Evolutionary conservation across 176 grass and related monocot genomes (phyloP), one percentile per base, ranked within the genome.

Genomic region (Ensete glaucum): DNA sequence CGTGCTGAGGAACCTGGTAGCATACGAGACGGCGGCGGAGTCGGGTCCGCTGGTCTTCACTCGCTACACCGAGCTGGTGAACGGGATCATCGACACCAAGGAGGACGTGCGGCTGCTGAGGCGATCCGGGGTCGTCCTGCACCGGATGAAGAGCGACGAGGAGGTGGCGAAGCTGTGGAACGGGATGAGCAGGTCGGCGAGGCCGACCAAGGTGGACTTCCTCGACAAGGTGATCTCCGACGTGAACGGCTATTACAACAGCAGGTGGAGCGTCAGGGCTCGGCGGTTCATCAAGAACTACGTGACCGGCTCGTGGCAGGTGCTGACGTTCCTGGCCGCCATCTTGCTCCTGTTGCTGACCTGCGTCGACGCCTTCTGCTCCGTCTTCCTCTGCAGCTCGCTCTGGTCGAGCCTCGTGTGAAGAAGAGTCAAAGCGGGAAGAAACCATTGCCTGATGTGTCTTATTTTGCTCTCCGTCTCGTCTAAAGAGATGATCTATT

Each of bases 21-120:
- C 81, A 9, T 58, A 24, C 83, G 89, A 92, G 89, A 56, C 17
- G 52, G 50, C 24, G 53, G 65, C 27, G 2, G 51, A 70, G 59
- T 43, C 76, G 27, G 78, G 49, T 9, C 83, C 81, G 78, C 85
- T 74, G 76, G 83, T 86, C 1, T 23, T 92, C 49, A 85, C 75
- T n/a, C 76, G 89, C 48, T 88, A 92, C 73, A 83, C 83, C 60
- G 83, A 92, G 67, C 77, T 92, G 80, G 77, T 88, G 83, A 88
- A 88, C 55, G 89, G 83, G 78, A 69, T 92, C 2, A 81, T 92
- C 8, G 54, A 66, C 24, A 79, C 73, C 22, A 64, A 12, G 13
- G 81, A 68, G 24, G 89, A 88, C 63, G 83, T 77, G 3, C 27
- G n/a, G 13, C 19, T 88, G 67, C 64, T 92, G 54, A 66, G 54